Percentiles rank a stretch among this genome's conserved stretches.
These are phyloP conservation scores for Microbotryum intermedium DNA, from an alignment of 1,284 basidiomycete species.

Conservation along the genomic window DNA sequence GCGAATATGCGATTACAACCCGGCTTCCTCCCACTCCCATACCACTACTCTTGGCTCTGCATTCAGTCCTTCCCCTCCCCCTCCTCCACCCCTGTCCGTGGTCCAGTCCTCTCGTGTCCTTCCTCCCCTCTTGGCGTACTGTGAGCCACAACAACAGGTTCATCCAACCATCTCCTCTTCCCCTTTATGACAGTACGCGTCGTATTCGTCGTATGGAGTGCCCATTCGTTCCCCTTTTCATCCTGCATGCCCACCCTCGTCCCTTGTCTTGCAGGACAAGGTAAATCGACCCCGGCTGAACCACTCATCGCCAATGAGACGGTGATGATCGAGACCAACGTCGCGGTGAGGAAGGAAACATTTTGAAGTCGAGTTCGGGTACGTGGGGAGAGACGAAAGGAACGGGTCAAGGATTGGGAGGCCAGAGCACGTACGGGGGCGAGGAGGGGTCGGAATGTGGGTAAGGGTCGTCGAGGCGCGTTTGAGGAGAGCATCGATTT, in stretches of 20 bases:
- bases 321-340: constrained; percentile 34
- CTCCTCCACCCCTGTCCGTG: background rate
- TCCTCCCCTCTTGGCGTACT: background rate
- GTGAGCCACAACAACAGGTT: background rate
- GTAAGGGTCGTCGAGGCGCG: too few species aligned
- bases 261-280: background rate
- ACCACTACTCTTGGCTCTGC: background rate
- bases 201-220: background rate
- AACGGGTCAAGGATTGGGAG: too few species aligned
- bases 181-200: background rate
- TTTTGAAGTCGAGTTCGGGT: constrained; percentile 31
- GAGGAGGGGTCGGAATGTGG: background rate
- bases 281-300: background rate
- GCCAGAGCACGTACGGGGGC: constrained; percentile 1
- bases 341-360: constrained; percentile 32
- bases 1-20: background rate
- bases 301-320: constrained; percentile 21
- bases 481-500: too few species aligned
- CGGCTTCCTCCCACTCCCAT: too few species aligned
- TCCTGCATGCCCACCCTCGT: background rate
- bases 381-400: constrained; percentile 35
- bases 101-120: background rate
- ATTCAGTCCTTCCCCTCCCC: background rate
- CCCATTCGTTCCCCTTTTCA: background rate
- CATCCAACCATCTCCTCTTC: constrained; percentile 5